Percentiles rank a stretch among this genome's conserved stretches.
Conservation (phyloP, 495 filamentous ascomycete species). For the Aspergillus sclerotioniger region DNA sequence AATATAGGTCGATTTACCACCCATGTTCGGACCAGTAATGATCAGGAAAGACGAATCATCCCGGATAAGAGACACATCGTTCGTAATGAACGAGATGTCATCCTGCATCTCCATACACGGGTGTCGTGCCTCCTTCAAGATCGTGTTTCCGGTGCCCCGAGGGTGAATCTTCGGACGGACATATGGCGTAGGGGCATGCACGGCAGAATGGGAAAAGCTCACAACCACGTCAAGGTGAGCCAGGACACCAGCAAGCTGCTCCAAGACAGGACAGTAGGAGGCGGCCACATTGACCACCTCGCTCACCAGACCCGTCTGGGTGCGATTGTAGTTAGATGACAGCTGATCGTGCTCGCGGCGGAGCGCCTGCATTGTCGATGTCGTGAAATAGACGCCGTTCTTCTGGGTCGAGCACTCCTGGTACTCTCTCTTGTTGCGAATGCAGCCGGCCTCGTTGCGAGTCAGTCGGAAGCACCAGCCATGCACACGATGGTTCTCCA, state of each 20-base stretch:
- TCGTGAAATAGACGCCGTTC: constrained; percentile 98
- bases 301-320: constrained; percentile 84
- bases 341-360: constrained; percentile 93
- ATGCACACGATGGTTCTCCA: constrained; percentile 93
- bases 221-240: constrained; percentile 97
- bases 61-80: constrained; percentile 83
- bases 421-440: constrained; percentile 85
- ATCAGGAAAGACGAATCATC: constrained; percentile 87
- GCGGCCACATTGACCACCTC: constrained; percentile 93
- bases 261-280: constrained; percentile 91
- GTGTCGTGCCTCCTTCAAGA: constrained; percentile 90
- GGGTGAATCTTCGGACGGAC: constrained; percentile 89
- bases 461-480: constrained; percentile 97
- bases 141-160: constrained; percentile 83
- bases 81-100: constrained; percentile 97
- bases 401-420: constrained; percentile 98
- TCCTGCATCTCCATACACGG: constrained; percentile 99
- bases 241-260: constrained; percentile 82
- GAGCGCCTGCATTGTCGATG: constrained; percentile 72
- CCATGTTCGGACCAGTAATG: constrained; percentile 99
- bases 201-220: constrained; percentile 88
- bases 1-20: constrained; percentile 98
- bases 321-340: constrained; percentile 93
- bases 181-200: constrained; percentile 90
- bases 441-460: constrained; percentile 85